Conservation (phyloP, 2,329 filamentous ascomycete species). For the Colletotrichum liriopes region DNA sequence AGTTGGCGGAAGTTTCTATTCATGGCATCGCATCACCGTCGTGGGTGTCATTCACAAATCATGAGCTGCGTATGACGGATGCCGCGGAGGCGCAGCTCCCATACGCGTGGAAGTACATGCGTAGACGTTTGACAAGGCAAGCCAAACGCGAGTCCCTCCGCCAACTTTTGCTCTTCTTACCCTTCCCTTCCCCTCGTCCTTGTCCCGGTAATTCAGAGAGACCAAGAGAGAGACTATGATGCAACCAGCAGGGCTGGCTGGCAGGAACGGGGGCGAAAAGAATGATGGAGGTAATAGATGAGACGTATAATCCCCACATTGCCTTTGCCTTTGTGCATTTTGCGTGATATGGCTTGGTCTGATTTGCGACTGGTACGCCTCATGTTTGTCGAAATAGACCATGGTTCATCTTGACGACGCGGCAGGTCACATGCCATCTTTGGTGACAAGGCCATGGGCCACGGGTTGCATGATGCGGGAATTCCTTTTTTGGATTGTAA, state of each 20-base stretch:
- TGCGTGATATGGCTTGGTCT: neutral
- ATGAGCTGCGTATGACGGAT: conserved; percentile 5
- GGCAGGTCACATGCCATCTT: neutral
- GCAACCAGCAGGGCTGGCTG: neutral
- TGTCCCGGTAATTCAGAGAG: neutral
- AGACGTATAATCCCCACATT: too few relatives aligned
- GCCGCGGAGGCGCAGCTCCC: neutral
- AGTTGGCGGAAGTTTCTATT: conserved; percentile 24
- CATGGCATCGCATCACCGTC: neutral
- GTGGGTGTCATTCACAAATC: conserved; percentile 19
- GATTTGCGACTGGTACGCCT: neutral
- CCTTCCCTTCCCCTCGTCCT: neutral
- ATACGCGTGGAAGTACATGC: neutral
- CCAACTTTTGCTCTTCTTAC: too few relatives aligned
- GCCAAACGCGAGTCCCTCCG: neutral
- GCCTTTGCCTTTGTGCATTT: neutral
- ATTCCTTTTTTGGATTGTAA: too few relatives aligned
- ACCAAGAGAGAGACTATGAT: neutral
- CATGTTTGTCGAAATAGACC: neutral
- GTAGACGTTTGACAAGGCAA: neutral
- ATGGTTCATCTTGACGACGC: neutral
- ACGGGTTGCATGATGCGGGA: neutral
- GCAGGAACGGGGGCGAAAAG: too few relatives aligned
- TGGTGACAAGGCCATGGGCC: neutral
- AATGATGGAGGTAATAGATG: neutral